Evolutionary conservation across 140 eudicot species (phyloP).

Genomic region (Stevia rebaudiana): DNA sequence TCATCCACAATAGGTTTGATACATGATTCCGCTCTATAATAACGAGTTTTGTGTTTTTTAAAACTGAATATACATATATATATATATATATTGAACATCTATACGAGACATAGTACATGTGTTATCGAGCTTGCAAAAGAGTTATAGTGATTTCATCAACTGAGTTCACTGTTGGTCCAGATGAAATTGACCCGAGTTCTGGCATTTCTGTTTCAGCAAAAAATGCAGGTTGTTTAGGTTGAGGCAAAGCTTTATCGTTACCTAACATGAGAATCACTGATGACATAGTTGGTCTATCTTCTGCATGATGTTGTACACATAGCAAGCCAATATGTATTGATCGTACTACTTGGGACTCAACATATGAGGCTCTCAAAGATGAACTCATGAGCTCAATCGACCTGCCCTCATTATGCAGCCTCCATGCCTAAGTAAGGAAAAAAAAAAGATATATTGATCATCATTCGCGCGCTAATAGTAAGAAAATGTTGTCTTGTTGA

Average conservation of each 20-base stretch:
- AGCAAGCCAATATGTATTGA: conserved; percentile 19
- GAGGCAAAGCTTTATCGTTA: conserved; percentile 19
- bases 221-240: conserved; percentile 31
- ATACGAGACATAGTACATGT: too few species aligned
- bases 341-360: conserved; percentile 9
- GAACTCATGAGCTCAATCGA: conserved; percentile 20
- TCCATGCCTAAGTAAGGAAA: conserved; percentile 19
- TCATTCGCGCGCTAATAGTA: neutral
- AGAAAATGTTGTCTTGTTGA: neutral
- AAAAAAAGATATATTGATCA: neutral
- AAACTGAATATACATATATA: too few species aligned
- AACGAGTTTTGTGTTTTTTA: too few species aligned
- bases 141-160: conserved; percentile 22
- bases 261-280: conserved; percentile 27
- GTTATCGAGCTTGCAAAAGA: conserved; percentile 16
- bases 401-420: conserved; percentile 18
- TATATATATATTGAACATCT: too few species aligned
- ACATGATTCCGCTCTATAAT: neutral
- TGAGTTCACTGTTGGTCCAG: conserved; percentile 17
- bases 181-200: conserved; percentile 2
- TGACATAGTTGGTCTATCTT: conserved; percentile 34
- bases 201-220: conserved; percentile 15
- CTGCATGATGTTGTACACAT: conserved; percentile 27
- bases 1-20: neutral
- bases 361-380: conserved; percentile 4